Conservation (phyloP, 441 rosid genomes). For the Flueggea neowawraea region DNA sequence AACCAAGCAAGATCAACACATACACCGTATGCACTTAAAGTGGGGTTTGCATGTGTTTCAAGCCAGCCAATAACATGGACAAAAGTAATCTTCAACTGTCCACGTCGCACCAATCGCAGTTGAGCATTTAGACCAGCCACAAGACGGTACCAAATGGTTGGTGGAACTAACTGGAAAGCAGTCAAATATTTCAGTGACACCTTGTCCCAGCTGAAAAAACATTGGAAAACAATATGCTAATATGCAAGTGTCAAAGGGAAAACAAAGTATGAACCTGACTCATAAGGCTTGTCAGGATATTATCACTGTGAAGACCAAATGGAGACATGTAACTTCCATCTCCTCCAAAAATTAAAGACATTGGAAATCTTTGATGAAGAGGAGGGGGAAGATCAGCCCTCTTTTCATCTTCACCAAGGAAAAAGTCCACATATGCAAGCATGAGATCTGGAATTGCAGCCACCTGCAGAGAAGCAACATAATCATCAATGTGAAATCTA, state of each 20-base stretch:
- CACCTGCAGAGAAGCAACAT: conserved; percentile 46
- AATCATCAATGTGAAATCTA: conserved; percentile 15
- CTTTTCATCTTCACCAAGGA: conserved; percentile 99
- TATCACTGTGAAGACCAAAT: conserved; percentile 93
- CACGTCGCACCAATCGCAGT: conserved; percentile 85
- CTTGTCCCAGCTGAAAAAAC: conserved; percentile 14
- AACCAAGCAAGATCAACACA: conserved; percentile 90
- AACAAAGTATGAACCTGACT: conserved; percentile 63
- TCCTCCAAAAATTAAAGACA: conserved; percentile 91
- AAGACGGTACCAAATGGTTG: conserved; percentile 94
- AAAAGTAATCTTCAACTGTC: conserved; percentile 71
- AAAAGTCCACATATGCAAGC: conserved; percentile 97
- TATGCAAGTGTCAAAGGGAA: not conserved
- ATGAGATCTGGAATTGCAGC: conserved; percentile 95
- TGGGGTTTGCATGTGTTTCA: conserved; percentile 94
- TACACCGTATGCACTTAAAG: conserved; percentile 61
- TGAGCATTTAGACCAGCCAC: conserved; percentile 99
- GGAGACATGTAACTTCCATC: conserved; percentile 99
- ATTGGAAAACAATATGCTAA: not conserved
- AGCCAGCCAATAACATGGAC: conserved; percentile 76
- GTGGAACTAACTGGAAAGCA: conserved; percentile 66
- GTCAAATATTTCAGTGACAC: conserved; percentile 15
- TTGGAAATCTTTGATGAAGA: conserved; percentile 77
- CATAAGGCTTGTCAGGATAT: conserved; percentile 86
- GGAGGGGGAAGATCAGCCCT: conserved; percentile 94